These are phyloP conservation scores for Nepenthes alata DNA, from an alignment of 179 eudicot species.

Conservation along the genomic window DNA sequence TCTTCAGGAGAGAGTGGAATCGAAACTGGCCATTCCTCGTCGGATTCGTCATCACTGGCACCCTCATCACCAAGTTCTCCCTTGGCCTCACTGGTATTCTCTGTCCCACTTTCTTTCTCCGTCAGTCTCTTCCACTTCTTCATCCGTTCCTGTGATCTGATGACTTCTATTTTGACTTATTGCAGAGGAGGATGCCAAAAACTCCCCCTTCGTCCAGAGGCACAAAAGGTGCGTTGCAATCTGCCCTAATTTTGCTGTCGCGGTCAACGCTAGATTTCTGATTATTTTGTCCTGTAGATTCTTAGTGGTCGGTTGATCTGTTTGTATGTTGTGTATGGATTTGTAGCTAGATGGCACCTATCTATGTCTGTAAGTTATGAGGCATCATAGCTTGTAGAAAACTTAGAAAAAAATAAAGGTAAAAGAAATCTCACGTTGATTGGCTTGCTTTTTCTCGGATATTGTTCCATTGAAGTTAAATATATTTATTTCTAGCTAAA, in stretches of 20 bases:
- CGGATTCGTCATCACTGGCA: constrained; percentile 51
- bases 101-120: background rate
- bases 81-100: constrained; percentile 42
- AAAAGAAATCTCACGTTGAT: too few species aligned
- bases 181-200: constrained; percentile 65
- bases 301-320: background rate
- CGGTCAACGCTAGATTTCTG: constrained; percentile 14
- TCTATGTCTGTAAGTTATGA: too few species aligned
- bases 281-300: background rate
- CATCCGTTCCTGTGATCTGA: background rate
- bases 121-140: background rate
- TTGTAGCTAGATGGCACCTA: too few species aligned
- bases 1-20: constrained; percentile 59
- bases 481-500: too few species aligned
- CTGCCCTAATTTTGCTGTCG: background rate
- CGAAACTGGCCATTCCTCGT: constrained; percentile 65
- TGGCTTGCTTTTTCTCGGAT: too few species aligned
- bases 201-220: constrained; percentile 49
- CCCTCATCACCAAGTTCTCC: constrained; percentile 49
- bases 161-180: constrained; percentile 1
- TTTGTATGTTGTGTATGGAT: too few species aligned
- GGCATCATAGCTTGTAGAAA: too few species aligned
- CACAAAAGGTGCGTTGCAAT: constrained; percentile 29
- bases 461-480: too few species aligned
- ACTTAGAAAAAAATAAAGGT: too few species aligned